A percentile compares a stretch with the other conserved stretches of the same genome.
phyloP scores from a whole-genome alignment of 2,329 filamentous ascomycete genomes.

The Trichoderma cornu-damae region DNA sequence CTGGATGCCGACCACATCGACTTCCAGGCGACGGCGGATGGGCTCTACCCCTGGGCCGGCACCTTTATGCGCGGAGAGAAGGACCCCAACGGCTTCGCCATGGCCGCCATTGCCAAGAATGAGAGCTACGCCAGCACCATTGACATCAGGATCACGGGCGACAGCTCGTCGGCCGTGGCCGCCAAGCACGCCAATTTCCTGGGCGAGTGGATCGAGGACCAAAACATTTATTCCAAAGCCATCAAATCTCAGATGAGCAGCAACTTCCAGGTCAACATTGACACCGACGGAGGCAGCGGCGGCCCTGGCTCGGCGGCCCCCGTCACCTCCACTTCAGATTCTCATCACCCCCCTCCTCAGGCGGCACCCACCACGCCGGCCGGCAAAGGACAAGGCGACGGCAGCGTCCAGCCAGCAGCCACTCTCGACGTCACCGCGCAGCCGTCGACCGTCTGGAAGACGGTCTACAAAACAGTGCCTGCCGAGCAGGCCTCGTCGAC shows the following conservation, averaged over 20 bases:
- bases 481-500: background rate
- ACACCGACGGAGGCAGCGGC: constrained; percentile 23
- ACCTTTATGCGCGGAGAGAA: constrained; percentile 38
- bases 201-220: constrained; percentile 32
- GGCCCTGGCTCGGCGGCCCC: constrained; percentile 16
- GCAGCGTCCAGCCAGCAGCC: constrained; percentile 11
- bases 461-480: constrained; percentile 19
- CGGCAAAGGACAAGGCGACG: background rate
- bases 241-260: constrained; percentile 43
- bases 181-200: constrained; percentile 22
- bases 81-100: constrained; percentile 35
- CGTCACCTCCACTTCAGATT: constrained; percentile 7
- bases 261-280: constrained; percentile 42
- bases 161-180: constrained; percentile 24
- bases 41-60: constrained; percentile 40
- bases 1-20: constrained; percentile 42
- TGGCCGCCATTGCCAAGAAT: constrained; percentile 32
- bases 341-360: constrained; percentile 20
- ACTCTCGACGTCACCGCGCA: constrained; percentile 31
- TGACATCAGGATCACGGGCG: constrained; percentile 36
- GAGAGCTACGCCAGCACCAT: constrained; percentile 41
- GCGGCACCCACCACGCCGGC: constrained; percentile 20
- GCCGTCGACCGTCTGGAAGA: constrained; percentile 17
- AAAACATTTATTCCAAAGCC: constrained; percentile 41
- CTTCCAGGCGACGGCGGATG: constrained; percentile 35